These are phyloP conservation scores for Lotus japonicus DNA, from an alignment of 306 rosid species.

Conservation along the genomic window DNA sequence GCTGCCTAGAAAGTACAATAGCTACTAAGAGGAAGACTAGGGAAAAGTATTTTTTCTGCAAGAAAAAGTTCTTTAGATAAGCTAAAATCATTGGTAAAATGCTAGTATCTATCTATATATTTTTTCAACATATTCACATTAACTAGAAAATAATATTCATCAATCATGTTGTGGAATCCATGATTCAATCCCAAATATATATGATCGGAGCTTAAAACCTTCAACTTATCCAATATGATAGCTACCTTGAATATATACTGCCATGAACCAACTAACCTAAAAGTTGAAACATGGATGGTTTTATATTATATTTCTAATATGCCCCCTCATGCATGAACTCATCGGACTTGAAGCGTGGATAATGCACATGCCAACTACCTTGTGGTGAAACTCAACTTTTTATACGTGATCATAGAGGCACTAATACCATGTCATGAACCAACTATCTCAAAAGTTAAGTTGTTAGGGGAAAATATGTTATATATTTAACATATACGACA, in stretches of 20 bases:
- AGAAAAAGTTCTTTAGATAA: slow-evolving; percentile 8
- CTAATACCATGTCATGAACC: too few relatives aligned
- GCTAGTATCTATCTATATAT: not conserved
- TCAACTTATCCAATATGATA: not conserved
- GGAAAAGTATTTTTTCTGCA: not conserved
- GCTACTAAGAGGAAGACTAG: not conserved
- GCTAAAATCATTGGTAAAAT: not conserved
- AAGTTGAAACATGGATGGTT: too few relatives aligned
- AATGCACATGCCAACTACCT: too few relatives aligned
- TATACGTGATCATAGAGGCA: too few relatives aligned
- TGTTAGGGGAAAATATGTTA: too few relatives aligned
- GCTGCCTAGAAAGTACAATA: not conserved
- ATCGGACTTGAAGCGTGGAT: too few relatives aligned
- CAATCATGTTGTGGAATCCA: not conserved
- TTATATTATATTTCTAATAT: too few relatives aligned
- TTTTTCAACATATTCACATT: not conserved
- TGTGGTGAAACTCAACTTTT: too few relatives aligned
- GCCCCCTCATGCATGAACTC: too few relatives aligned
- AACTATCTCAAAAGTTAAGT: too few relatives aligned
- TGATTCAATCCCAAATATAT: not conserved
- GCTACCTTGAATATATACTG: not conserved
- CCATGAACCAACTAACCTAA: too few relatives aligned
- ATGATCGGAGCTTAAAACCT: not conserved
- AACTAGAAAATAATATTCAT: not conserved
- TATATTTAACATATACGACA: not conserved